These are phyloP conservation scores for Vachellia collinsii DNA, from an alignment of 306 rosid species.

Conservation along the genomic window DNA sequence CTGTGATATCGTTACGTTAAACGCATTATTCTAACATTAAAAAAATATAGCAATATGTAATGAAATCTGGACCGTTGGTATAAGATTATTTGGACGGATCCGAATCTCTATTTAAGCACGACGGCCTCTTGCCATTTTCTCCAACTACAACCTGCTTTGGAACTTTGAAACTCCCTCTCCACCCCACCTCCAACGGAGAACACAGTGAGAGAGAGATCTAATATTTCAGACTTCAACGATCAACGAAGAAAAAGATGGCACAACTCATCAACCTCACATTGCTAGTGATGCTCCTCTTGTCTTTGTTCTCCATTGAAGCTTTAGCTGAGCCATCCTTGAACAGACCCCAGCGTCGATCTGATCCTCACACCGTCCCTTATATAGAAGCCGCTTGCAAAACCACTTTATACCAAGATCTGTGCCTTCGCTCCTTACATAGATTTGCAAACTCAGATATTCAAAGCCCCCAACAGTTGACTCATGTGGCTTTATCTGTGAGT, in stretches of 20 bases:
- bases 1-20: neutral
- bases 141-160: neutral
- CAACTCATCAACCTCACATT: constrained; percentile 14
- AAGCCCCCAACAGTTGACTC: constrained; percentile 43
- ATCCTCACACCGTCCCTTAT: constrained; percentile 19
- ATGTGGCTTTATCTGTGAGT: constrained; percentile 45
- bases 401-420: constrained; percentile 42
- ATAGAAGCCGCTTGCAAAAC: constrained; percentile 40
- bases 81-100: neutral
- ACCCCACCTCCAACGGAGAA: neutral
- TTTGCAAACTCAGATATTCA: constrained; percentile 33
- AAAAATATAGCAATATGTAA: neutral
- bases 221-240: neutral
- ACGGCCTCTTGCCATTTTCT: constrained; percentile 4
- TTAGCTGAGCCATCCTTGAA: neutral
- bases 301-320: neutral
- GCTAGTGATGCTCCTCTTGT: neutral
- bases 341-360: neutral
- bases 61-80: neutral
- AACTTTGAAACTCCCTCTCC: neutral
- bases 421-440: constrained; percentile 35
- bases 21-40: neutral
- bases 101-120: constrained; percentile 30
- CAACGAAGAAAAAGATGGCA: constrained; percentile 33
- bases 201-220: no score